Conservation (phyloP, 306 rosid species). For the Lathyrus aphaca region DNA sequence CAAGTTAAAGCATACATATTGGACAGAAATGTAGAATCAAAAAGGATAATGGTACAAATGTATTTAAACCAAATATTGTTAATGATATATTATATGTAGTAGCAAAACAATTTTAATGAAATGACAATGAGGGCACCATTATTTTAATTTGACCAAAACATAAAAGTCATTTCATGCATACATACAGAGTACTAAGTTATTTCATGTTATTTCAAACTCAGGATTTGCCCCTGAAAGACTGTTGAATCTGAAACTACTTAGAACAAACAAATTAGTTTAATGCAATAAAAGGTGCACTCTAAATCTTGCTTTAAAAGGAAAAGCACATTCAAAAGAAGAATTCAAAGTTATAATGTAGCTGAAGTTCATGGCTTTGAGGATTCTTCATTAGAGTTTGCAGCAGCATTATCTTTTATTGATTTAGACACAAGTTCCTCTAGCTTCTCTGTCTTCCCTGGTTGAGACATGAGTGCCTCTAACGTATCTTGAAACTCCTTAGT, state of each 20-base stretch:
- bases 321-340: conserved; percentile 36
- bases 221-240: conserved; percentile 14
- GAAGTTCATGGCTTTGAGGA: conserved; percentile 51
- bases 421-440: conserved; percentile 1
- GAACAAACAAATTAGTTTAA: conserved; percentile 24
- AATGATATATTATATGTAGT: too few relatives aligned
- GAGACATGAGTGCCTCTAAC: conserved; percentile 47
- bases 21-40: too few relatives aligned
- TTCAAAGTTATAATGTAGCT: conserved; percentile 26
- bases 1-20: too few relatives aligned
- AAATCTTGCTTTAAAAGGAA: neutral
- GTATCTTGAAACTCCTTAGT: conserved; percentile 71
- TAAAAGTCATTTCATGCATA: conserved; percentile 14
- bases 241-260: conserved; percentile 20
- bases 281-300: neutral
- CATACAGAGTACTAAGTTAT: conserved; percentile 3
- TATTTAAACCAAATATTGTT: too few relatives aligned
- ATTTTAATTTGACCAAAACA: too few relatives aligned
- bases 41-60: too few relatives aligned
- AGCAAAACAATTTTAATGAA: too few relatives aligned
- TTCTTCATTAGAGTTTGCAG: conserved; percentile 49
- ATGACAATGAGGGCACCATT: too few relatives aligned
- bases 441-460: conserved; percentile 2
- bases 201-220: conserved; percentile 29
- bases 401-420: conserved; percentile 14